Evolutionary conservation across 495 filamentous ascomycete genomes (phyloP).

Genomic region (Aspergillus taichungensis): DNA sequence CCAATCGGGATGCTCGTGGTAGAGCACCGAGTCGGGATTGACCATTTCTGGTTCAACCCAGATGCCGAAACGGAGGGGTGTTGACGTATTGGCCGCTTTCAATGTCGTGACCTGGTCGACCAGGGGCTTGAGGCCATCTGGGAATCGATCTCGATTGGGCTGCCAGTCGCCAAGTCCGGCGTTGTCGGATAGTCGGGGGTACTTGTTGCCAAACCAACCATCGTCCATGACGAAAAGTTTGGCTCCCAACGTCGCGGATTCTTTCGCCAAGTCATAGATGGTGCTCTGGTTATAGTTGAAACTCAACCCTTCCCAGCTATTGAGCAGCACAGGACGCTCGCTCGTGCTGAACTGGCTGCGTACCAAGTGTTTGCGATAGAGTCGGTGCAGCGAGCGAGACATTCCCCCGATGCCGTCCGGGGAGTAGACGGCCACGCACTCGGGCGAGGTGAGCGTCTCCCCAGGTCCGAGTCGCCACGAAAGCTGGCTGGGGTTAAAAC

Average conservation of each 20-base stretch:
- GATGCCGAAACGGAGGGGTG: slow-evolving; percentile 41
- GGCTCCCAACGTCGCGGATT: slow-evolving; percentile 41
- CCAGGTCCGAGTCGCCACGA: slow-evolving; percentile 37
- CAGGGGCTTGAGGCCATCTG: slow-evolving; percentile 37
- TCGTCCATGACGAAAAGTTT: slow-evolving; percentile 49
- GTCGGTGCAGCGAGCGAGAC: slow-evolving; percentile 42
- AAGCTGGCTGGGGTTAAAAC: slow-evolving; percentile 43
- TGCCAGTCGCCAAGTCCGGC: slow-evolving; percentile 48
- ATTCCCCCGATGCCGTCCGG: slow-evolving; percentile 44
- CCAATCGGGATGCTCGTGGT: slow-evolving; percentile 47
- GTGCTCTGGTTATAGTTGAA: slow-evolving; percentile 40
- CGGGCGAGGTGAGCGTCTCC: slow-evolving; percentile 42
- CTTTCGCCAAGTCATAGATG: slow-evolving; percentile 38
- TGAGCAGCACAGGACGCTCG: slow-evolving; percentile 42
- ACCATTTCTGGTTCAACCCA: slow-evolving; percentile 56
- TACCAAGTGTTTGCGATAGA: slow-evolving; percentile 48
- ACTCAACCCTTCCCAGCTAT: slow-evolving; percentile 50
- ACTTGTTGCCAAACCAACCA: slow-evolving; percentile 49
- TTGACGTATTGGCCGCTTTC: slow-evolving; percentile 30
- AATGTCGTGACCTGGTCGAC: slow-evolving; percentile 36
- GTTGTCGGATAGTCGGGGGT: slow-evolving; percentile 40
- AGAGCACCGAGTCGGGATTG: slow-evolving; percentile 45
- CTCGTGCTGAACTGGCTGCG: slow-evolving; percentile 40
- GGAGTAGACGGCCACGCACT: slow-evolving; percentile 46
- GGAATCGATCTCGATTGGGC: slow-evolving; percentile 43